Percentiles rank a stretch among this genome's conserved stretches.
These are phyloP conservation scores for Chytriomyces confervae DNA, from an alignment of 192 early-diverging fungal genomes.

Conservation along the genomic window DNA sequence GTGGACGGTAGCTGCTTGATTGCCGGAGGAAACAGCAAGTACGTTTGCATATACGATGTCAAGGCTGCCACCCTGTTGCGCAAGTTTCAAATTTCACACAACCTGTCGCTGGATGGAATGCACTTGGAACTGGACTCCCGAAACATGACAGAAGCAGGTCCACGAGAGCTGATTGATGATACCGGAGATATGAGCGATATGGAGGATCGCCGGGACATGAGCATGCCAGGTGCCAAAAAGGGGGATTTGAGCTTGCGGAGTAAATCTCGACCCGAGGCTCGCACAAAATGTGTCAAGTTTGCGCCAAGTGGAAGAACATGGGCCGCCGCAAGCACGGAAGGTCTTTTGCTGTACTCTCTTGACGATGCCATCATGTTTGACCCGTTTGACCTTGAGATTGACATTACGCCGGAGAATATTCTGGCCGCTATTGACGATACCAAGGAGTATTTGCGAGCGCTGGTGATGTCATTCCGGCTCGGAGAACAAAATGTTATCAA, in stretches of 20 bases:
- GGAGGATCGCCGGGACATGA: conserved; percentile 80
- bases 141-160: conserved; percentile 94
- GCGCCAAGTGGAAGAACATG: conserved; percentile 93
- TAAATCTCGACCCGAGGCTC: conserved; percentile 70
- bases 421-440: conserved; percentile 68
- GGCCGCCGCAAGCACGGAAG: conserved; percentile 96
- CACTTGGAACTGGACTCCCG: conserved; percentile 86
- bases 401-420: conserved; percentile 91
- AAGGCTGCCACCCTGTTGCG: conserved; percentile 74
- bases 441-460: conserved; percentile 82
- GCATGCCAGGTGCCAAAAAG: conserved; percentile 84
- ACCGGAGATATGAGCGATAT: conserved; percentile 81
- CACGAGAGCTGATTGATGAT: conserved; percentile 81
- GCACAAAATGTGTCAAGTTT: conserved; percentile 87
- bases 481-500: conserved; percentile 83
- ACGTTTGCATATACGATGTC: conserved; percentile 94
- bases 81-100: conserved; percentile 90
- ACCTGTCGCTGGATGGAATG: conserved; percentile 92
- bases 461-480: conserved; percentile 93
- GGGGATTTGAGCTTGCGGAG: conserved; percentile 86
- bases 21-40: conserved; percentile 94
- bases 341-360: conserved; percentile 92
- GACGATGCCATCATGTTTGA: conserved; percentile 94
- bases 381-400: conserved; percentile 96
- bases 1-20: conserved; percentile 91